Conservation (phyloP, 768 basidiomycete species). For the Psilocybe sp. region DNA sequence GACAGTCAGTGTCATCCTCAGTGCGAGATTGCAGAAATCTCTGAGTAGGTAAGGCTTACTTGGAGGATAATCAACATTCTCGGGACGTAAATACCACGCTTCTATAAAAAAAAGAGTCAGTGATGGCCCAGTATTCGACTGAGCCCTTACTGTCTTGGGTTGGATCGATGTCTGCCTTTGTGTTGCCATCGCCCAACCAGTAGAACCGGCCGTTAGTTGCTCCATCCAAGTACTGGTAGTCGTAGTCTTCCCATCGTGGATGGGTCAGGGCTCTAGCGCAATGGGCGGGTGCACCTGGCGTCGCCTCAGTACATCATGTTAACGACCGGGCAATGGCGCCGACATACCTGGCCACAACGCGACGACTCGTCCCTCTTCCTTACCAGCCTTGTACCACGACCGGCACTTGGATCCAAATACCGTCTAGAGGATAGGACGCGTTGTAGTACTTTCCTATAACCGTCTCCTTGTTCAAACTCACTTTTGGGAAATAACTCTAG, state of each 20-base stretch:
- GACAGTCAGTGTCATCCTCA: no score
- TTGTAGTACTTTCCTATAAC: not conserved
- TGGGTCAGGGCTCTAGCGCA: slow-evolving; percentile 44
- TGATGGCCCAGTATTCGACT: not conserved
- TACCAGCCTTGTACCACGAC: slow-evolving; percentile 65
- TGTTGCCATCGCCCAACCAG: slow-evolving; percentile 63
- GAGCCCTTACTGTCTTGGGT: slow-evolving; percentile 27
- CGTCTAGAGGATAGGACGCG: slow-evolving; percentile 33
- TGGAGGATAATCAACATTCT: slow-evolving; percentile 45
- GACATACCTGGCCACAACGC: slow-evolving; percentile 57
- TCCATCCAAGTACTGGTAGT: slow-evolving; percentile 44
- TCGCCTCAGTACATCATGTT: not conserved
- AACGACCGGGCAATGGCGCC: not conserved
- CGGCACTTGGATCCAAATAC: slow-evolving; percentile 57
- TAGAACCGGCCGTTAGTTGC: slow-evolving; percentile 47
- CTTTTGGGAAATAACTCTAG: slow-evolving; percentile 48
- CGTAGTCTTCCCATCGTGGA: slow-evolving; percentile 67
- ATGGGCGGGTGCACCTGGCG: slow-evolving; percentile 49
- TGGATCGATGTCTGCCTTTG: slow-evolving; percentile 41
- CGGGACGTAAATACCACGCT: slow-evolving; percentile 41
- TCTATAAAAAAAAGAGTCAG: slow-evolving; percentile 22
- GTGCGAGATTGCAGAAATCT: not conserved
- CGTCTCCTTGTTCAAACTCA: slow-evolving; percentile 11
- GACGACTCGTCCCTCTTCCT: slow-evolving; percentile 53
- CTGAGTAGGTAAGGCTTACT: slow-evolving; percentile 23